Conservation (phyloP, 345 rosid species). For the Pugionium dolabratum region DNA sequence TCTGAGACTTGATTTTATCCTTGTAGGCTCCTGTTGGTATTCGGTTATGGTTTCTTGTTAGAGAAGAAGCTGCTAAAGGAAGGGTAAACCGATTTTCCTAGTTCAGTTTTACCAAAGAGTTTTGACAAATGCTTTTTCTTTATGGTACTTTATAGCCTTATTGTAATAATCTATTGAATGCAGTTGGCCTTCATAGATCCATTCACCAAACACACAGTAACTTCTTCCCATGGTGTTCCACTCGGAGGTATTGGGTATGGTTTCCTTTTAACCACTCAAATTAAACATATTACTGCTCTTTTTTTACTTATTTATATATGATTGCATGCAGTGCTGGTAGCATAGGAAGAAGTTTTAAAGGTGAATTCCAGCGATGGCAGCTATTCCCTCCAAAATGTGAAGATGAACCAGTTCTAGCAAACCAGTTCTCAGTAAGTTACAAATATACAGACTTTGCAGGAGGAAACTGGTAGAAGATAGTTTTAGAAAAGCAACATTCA, state of each 20-base stretch:
- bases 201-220: slow-evolving; percentile 52
- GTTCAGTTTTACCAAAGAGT: slow-evolving; percentile 7
- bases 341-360: slow-evolving; percentile 86
- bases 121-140: slow-evolving; percentile 17
- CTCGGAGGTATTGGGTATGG: slow-evolving; percentile 88
- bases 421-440: slow-evolving; percentile 93
- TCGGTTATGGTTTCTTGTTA: slow-evolving; percentile 58
- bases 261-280: slow-evolving; percentile 17
- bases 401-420: slow-evolving; percentile 72
- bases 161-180: slow-evolving; percentile 27
- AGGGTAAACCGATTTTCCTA: slow-evolving; percentile 46
- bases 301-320: background rate
- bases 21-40: slow-evolving; percentile 84
- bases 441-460: slow-evolving; percentile 16
- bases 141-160: background rate
- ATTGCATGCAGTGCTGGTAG: slow-evolving; percentile 64
- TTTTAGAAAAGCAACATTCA: background rate
- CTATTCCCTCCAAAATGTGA: slow-evolving; percentile 74
- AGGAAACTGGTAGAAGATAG: background rate
- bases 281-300: background rate
- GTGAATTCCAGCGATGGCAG: slow-evolving; percentile 91
- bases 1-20: slow-evolving; percentile 22
- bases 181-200: slow-evolving; percentile 65
- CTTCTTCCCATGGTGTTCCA: slow-evolving; percentile 78
- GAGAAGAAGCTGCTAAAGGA: slow-evolving; percentile 66